Percentiles rank a stretch among this genome's conserved stretches.
phyloP scores from a whole-genome alignment of 2,329 filamentous ascomycete species.

The Pestalotiopsis sp. region DNA sequence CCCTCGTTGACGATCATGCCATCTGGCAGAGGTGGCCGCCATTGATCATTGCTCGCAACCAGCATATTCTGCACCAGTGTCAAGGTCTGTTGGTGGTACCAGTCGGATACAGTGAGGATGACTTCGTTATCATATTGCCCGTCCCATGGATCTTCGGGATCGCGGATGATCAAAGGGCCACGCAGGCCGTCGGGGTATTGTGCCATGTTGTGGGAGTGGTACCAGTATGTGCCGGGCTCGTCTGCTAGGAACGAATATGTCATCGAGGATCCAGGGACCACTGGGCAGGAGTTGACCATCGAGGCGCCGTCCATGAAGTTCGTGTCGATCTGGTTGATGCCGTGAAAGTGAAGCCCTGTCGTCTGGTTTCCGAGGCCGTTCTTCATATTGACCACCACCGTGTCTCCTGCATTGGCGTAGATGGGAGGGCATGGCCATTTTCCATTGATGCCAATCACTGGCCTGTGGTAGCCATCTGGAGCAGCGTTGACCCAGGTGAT shows the following conservation, averaged over 20 bases:
- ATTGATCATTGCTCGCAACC: conserved; percentile 39
- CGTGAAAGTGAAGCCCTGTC: conserved; percentile 63
- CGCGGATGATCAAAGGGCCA: conserved; percentile 63
- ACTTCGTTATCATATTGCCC: conserved; percentile 61
- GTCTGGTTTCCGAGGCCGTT: conserved; percentile 55
- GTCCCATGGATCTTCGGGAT: conserved; percentile 56
- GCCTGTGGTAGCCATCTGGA: conserved; percentile 62
- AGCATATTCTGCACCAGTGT: conserved; percentile 43
- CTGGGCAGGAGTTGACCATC: conserved; percentile 59
- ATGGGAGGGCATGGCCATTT: conserved; percentile 67
- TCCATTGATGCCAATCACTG: conserved; percentile 67
- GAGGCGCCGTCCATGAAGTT: conserved; percentile 63
- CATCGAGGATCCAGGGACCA: conserved; percentile 54
- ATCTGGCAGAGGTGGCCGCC: conserved; percentile 44
- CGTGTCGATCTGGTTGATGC: conserved; percentile 61
- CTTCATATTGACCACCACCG: conserved; percentile 48
- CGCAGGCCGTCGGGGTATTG: conserved; percentile 72
- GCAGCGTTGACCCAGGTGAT: conserved; percentile 63
- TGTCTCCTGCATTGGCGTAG: conserved; percentile 57
- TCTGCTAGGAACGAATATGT: conserved; percentile 59
- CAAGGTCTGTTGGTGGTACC: conserved; percentile 47
- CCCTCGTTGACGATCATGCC: conserved; percentile 48
- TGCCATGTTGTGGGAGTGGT: conserved; percentile 66
- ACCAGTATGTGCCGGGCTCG: conserved; percentile 50
- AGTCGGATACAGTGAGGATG: conserved; percentile 59